phyloP scores from a whole-genome alignment of 1,139 yeast genomes.

The Suhomyces wounanorum region DNA sequence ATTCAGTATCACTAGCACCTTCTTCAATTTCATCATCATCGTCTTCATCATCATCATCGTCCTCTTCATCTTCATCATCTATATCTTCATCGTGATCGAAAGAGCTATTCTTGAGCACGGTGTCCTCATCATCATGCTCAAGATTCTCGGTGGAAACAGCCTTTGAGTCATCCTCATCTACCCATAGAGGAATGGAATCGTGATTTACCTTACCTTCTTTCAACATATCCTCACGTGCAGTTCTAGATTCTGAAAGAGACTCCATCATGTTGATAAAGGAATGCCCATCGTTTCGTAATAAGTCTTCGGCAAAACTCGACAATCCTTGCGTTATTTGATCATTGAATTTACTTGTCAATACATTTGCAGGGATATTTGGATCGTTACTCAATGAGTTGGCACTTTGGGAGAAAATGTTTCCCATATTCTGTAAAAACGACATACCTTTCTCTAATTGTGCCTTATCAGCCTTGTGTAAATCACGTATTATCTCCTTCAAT shows the following conservation, averaged over 20 bases:
- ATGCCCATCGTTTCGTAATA: conserved; percentile 72
- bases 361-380: conserved; percentile 2
- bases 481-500: conserved; percentile 31
- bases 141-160: background rate
- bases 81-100: conserved; percentile 23
- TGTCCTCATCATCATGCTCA: background rate
- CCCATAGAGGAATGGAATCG: conserved; percentile 20
- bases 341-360: conserved; percentile 14
- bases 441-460: conserved; percentile 31
- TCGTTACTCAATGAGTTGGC: conserved; percentile 5
- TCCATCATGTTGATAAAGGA: conserved; percentile 80
- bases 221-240: conserved; percentile 48
- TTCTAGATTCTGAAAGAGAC: conserved; percentile 60
- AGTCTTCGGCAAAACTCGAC: conserved; percentile 73
- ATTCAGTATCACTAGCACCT: conserved; percentile 38
- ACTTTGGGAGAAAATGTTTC: conserved; percentile 18
- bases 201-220: conserved; percentile 19
- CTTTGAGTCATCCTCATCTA: conserved; percentile 27
- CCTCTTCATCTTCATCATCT: conserved; percentile 29
- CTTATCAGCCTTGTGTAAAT: conserved; percentile 32
- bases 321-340: conserved; percentile 39
- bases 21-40: conserved; percentile 28
- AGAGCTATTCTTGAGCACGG: conserved; percentile 2
- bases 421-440: conserved; percentile 32
- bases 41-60: conserved; percentile 35